These are phyloP conservation scores for Lophiotrema nucula DNA, from an alignment of 495 filamentous ascomycete genomes.

Conservation along the genomic window DNA sequence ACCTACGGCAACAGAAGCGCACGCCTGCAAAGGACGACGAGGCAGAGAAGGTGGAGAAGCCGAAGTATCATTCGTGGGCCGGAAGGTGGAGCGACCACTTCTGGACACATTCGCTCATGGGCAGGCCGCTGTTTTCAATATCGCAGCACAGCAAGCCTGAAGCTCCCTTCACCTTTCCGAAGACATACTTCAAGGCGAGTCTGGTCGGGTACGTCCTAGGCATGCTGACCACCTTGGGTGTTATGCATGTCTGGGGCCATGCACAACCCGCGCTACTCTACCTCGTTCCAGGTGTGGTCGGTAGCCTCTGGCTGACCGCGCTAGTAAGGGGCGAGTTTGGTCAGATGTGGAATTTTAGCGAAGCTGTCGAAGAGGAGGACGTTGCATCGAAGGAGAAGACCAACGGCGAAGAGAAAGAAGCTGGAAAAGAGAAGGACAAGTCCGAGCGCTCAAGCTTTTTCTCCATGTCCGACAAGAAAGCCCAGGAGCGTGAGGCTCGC, in stretches of 20 bases:
- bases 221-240: conserved; percentile 72
- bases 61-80: conserved; percentile 59
- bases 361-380: conserved; percentile 54
- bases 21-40: neutral
- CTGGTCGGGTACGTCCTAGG: conserved; percentile 75
- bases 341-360: conserved; percentile 79
- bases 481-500: conserved; percentile 17
- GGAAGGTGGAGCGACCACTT: conserved; percentile 82
- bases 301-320: conserved; percentile 77
- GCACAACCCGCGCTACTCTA: conserved; percentile 92
- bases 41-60: conserved; percentile 40
- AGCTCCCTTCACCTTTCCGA: conserved; percentile 59
- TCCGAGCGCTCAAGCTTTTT: conserved; percentile 30
- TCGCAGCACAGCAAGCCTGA: conserved; percentile 22
- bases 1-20: conserved; percentile 57
- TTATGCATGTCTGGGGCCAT: conserved; percentile 75
- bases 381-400: too few species aligned
- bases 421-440: conserved; percentile 18
- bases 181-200: conserved; percentile 82
- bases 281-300: conserved; percentile 82
- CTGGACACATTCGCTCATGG: conserved; percentile 58
- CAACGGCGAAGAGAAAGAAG: conserved; percentile 24
- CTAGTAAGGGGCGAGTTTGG: conserved; percentile 63
- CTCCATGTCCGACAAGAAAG: conserved; percentile 27
- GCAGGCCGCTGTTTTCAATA: conserved; percentile 28